Percentiles rank a stretch among this genome's conserved stretches.
These are phyloP conservation scores for Conringia planisiliqua DNA, from an alignment of 345 rosid genomes.

Conservation along the genomic window DNA sequence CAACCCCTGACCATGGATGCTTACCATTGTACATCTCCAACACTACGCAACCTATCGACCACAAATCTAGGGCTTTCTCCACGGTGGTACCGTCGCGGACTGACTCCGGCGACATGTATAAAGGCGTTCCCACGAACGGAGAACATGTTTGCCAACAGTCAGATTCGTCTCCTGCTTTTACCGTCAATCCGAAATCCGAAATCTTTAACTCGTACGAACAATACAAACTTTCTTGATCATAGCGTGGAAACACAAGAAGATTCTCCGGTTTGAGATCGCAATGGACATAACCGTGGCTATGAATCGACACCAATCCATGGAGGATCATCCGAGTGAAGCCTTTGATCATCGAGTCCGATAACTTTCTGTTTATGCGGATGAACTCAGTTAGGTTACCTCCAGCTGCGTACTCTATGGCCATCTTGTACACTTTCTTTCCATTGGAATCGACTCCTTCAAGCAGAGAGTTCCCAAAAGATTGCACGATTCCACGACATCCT, in stretches of 20 bases:
- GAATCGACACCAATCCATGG: slow-evolving; percentile 29
- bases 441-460: neutral
- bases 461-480: neutral
- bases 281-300: slow-evolving; percentile 31
- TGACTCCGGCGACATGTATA: slow-evolving; percentile 28
- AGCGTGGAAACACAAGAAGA: slow-evolving; percentile 22
- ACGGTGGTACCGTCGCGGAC: neutral
- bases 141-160: neutral
- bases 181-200: slow-evolving; percentile 26
- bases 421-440: neutral
- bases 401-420: slow-evolving; percentile 26
- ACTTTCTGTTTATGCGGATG: neutral
- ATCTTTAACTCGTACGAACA: slow-evolving; percentile 24
- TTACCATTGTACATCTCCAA: slow-evolving; percentile 24
- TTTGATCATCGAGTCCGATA: neutral
- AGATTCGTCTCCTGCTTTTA: neutral
- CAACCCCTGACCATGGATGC: neutral
- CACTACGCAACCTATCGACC: slow-evolving; percentile 31
- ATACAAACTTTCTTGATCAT: slow-evolving; percentile 11
- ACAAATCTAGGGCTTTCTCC: slow-evolving; percentile 31
- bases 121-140: slow-evolving; percentile 18
- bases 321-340: slow-evolving; percentile 30
- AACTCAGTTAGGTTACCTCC: slow-evolving; percentile 2
- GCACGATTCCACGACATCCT: slow-evolving; percentile 11
- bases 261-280: slow-evolving; percentile 35